Base-by-base conservation (phyloP, 1,139 yeast genomes). In the Sugiyamaella castrensis region DNA sequence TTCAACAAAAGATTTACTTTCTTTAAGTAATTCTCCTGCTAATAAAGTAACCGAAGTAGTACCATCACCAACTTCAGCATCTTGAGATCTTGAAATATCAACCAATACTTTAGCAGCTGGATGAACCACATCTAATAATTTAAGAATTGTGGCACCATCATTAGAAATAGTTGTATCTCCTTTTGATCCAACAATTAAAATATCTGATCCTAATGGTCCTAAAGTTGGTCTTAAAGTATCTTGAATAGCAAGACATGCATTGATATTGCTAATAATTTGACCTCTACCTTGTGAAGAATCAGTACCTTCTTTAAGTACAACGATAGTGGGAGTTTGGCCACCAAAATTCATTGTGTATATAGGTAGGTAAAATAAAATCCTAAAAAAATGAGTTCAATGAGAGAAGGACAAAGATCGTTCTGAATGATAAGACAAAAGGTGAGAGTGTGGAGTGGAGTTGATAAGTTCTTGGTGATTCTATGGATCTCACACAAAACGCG, bases 61-160 rank as follows among this genome's bases (percentile, higher is more conserved):
- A 58, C 99, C 99, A 69, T 92, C 99, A 55, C 99, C 99, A 51
- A 92, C 98, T 70, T 92, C 99, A 19, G 97, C 96, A 70, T 92
- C 99, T 71, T 92, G 99, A 1, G 98, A 84, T 64, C 96, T 80
- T 11, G 97, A 87, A 53, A 92, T 87, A 67, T 92, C 99, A 47
- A 92, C 98, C 58, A 92, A 73, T 67, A 92, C 84, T 66, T 87
- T 86, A 10, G 98, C 98, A 12, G 98, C 98, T 6, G 99, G 98
- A 66, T 92, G 99, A 27, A 94, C 97, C 52, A 94, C 95, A 65
- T 94, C 98, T 60, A 92, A 74, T 54, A 91, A 76, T 67, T 86
- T 88, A 68, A 92, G 75, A 59, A 92, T 92, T 1, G 99, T 94
- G 45, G 98, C 98, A 53, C 98, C 99, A 66, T 92, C 99, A 69